Base-by-base conservation (phyloP, 1,139 yeast genomes). In the Yamadazyma membranifaciens region DNA sequence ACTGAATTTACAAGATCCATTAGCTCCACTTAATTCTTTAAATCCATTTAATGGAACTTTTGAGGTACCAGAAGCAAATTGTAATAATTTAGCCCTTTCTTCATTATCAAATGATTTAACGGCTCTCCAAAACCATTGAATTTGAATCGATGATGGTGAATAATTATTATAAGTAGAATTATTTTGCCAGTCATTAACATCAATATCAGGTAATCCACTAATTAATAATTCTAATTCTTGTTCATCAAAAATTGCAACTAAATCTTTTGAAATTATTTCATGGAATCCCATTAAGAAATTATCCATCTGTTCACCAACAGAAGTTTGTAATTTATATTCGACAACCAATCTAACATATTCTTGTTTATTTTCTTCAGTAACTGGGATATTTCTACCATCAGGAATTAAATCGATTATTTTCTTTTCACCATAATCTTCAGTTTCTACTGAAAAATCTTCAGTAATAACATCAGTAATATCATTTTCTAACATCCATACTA, bases 121-220 rank as follows among this genome's bases (percentile, higher is more conserved):
- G 1, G 98, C 97, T 58, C 98, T 75, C 99, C 99, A 94, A 66
- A 92, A 94, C 89, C 98, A 92, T 57, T 86, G 91, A 45, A 94
- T 83, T 58, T 91, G 98, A 31, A 87, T 81, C 3, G 96, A 87
- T 1, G 88, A 78, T 2, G 94, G 77, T 0, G 91, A 79, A 60
- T 92, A 94, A 59, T 91, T 92, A 45, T 78, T 84, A 63, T 94
- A 92, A 2, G 72, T 73, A 1, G 96, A 79, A 59, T 92, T 86
- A 55, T 80, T 83, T 53, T 87, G 86, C 99, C 99, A 94, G 57
- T 94, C 99, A 50, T 81, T 86, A 20, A 92, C 91, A 63, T 87
- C 96, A 52, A 94, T 91, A 55, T 92, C 97, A 1, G 99, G 98
- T 56, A 94, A 72, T 11, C 99, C 99, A 26, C 95, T 86, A 38